These are phyloP conservation scores for Pseudozyma tsukubaensis DNA, from an alignment of 1,284 basidiomycete genomes.

Conservation along the genomic window DNA sequence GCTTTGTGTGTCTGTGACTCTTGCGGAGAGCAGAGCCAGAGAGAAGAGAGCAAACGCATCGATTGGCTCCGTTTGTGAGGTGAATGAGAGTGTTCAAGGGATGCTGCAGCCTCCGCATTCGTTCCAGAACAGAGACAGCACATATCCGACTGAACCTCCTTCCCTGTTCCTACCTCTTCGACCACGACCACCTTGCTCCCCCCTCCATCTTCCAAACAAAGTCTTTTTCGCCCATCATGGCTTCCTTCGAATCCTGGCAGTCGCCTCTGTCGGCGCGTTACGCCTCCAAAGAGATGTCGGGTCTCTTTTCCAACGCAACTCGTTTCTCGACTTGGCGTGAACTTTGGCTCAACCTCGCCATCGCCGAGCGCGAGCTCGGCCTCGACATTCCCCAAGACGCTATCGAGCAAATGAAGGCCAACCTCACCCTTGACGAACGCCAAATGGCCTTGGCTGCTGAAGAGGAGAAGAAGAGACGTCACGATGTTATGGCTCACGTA, in stretches of 20 bases:
- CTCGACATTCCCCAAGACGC: constrained; percentile 89
- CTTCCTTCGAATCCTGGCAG: constrained; percentile 63
- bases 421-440: constrained; percentile 84
- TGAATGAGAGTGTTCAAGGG: not conserved
- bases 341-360: constrained; percentile 95
- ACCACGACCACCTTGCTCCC: constrained; percentile 5
- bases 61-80: not conserved
- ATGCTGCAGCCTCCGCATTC: constrained; percentile 17
- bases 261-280: constrained; percentile 75
- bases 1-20: constrained; percentile 2
- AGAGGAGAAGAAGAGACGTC: constrained; percentile 97
- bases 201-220: not conserved
- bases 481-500: constrained; percentile 99
- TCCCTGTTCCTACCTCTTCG: not conserved
- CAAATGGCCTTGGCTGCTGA: constrained; percentile 92
- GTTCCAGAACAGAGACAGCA: not conserved
- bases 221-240: constrained; percentile 15
- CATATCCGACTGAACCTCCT: not conserved
- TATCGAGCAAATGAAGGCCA: constrained; percentile 90
- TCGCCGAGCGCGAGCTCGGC: constrained; percentile 95
- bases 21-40: not conserved
- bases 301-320: constrained; percentile 91
- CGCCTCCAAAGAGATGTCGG: constrained; percentile 98
- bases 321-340: constrained; percentile 97
- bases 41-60: not conserved